Base-by-base conservation (phyloP, 495 filamentous ascomycete species). In the Penicillium odoratum region DNA sequence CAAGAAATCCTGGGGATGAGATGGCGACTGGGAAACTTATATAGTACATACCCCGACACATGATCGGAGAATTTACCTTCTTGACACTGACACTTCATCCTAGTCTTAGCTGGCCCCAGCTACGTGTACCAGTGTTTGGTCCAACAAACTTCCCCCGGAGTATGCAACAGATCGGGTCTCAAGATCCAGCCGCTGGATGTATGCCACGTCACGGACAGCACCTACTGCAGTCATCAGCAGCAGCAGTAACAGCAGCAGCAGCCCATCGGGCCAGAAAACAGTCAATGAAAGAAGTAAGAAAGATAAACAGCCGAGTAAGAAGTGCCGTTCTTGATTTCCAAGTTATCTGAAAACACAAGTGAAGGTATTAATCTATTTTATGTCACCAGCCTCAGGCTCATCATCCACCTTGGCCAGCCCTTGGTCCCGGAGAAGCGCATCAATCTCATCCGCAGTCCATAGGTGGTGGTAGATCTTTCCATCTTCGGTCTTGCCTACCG, bases 381-480 rank as follows among this genome's bases (percentile, higher is more conserved):
- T 65, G 55, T 80, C 80, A 58, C 75, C 80, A 81, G 74, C 85
- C 71, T 96, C 92, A 49, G 84, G 78, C 67, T 85, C 87, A 58
- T 85, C 87, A 69, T 93, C 88, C 50, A 87, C 83, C 82, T 96
- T 97, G 55, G 92, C 95, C 71, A 99, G 72, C 67, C 92, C 92
- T 69, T 98, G 93, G 80, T 98, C 91, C 78, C 89, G 93, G 66
- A 99, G 78, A 69, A 99, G 81, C 43, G 91, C 85, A 68, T 88
- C 92, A 68, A 99, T 99, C 81, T 97, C 94, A 61, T 98, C 93
- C 44, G 92, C 95, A 67, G 82, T 91, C 94, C 94, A 99, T 63
- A 99, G 80, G 69, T 94, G 91, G 73, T 99, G 94, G 81, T 97
- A 98, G 66, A 98, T 89, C 79, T 93, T 93, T 60, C 94, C 94